Percentiles rank a stretch among this genome's conserved stretches.
Evolutionary conservation across 148 eudicot species (phyloP).

Genomic region (Cornus kousa): DNA sequence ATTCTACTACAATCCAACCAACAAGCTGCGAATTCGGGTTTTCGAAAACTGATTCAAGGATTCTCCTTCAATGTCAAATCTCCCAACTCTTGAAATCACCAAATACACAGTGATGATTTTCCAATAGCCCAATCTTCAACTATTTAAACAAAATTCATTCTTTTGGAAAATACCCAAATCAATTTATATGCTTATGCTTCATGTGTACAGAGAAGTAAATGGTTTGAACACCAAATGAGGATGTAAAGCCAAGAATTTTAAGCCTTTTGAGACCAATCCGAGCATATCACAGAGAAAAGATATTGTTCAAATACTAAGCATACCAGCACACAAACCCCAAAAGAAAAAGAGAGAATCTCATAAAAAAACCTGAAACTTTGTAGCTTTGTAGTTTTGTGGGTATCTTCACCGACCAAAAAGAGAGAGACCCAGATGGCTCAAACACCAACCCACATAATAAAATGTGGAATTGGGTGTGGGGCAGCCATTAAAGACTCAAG

Average conservation of each 20-base stretch:
- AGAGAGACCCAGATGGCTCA: conserved; percentile 34
- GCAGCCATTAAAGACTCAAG: conserved; percentile 40
- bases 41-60: too few relatives aligned
- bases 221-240: background rate
- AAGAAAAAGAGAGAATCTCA: background rate
- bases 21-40: too few relatives aligned
- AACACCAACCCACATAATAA: conserved; percentile 20
- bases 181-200: too few relatives aligned
- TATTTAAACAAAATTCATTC: background rate
- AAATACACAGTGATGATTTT: background rate
- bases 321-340: background rate
- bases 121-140: background rate
- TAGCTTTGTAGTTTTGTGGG: background rate
- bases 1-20: background rate
- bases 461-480: conserved; percentile 27
- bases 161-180: background rate
- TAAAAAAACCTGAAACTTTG: background rate
- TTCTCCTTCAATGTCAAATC: background rate
- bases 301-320: background rate
- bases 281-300: background rate
- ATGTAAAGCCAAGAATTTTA: background rate
- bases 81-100: conserved; percentile 3
- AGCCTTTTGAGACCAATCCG: background rate
- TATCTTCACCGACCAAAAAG: conserved; percentile 31
- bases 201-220: background rate